A percentile compares a stretch with the other conserved stretches of the same genome.
These are phyloP conservation scores for Pisolithus thermaeus DNA, from an alignment of 1,284 basidiomycete species.

Conservation along the genomic window DNA sequence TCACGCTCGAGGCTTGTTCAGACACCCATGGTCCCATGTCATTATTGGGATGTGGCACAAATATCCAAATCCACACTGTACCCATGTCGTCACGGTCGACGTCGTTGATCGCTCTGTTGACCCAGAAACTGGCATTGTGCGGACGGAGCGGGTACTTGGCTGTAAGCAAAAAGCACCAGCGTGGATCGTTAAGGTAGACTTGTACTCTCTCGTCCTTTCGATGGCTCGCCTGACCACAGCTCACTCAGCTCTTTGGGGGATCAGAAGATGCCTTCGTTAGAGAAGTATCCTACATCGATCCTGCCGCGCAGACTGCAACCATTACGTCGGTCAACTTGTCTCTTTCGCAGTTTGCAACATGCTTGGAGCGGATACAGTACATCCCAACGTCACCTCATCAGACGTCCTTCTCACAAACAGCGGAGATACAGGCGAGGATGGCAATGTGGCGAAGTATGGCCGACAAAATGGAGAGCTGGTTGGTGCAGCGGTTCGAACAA, in stretches of 20 bases:
- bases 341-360: conserved; percentile 83
- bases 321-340: conserved; percentile 90
- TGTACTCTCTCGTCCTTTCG: neutral
- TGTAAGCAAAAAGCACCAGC: conserved; percentile 81
- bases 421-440: conserved; percentile 77
- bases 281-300: conserved; percentile 90
- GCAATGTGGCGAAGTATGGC: conserved; percentile 74
- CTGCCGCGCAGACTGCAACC: conserved; percentile 67
- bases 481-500: conserved; percentile 80
- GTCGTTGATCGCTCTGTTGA: conserved; percentile 82
- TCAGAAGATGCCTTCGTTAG: conserved; percentile 92
- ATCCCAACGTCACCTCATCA: conserved; percentile 54
- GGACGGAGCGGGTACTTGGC: conserved; percentile 81
- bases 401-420: conserved; percentile 76
- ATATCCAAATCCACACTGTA: conserved; percentile 91
- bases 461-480: conserved; percentile 76
- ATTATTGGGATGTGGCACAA: conserved; percentile 90
- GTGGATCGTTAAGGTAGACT: conserved; percentile 79
- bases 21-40: conserved; percentile 83
- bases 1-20: conserved; percentile 32
- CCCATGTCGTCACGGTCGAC: conserved; percentile 89
- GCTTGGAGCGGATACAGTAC: conserved; percentile 87
- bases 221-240: conserved; percentile 5
- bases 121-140: conserved; percentile 77
- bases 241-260: conserved; percentile 71